Conservation (phyloP, 345 rosid species). For the Salix koriyanagi region DNA sequence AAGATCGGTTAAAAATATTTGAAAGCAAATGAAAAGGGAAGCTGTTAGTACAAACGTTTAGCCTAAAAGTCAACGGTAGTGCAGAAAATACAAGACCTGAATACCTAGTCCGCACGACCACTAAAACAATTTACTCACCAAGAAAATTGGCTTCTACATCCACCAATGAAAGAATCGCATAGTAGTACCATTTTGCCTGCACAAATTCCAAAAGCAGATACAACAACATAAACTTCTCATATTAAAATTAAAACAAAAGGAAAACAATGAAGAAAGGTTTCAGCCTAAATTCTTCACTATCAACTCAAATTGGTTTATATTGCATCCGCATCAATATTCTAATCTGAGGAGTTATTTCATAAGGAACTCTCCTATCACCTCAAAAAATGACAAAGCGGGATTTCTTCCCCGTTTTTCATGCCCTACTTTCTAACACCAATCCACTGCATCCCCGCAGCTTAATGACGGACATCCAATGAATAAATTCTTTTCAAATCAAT, state of each 20-base stretch:
- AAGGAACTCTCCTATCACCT: not conserved
- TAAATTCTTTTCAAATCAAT: not conserved
- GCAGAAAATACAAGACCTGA: not conserved
- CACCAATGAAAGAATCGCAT: conserved; percentile 61
- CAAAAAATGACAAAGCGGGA: not conserved
- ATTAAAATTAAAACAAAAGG: not conserved
- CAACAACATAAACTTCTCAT: not conserved
- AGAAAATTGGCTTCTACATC: conserved; percentile 92
- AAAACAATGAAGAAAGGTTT: not conserved
- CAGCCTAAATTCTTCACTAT: not conserved
- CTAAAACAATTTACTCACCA: conserved; percentile 43
- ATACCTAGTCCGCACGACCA: not conserved
- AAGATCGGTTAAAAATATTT: not conserved
- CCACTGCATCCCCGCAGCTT: not conserved
- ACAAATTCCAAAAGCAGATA: conserved; percentile 23
- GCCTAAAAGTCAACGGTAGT: not conserved
- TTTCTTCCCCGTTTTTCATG: not conserved
- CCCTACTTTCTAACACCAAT: not conserved
- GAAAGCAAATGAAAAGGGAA: not conserved
- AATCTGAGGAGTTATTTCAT: not conserved
- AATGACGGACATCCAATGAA: not conserved
- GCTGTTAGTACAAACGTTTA: not conserved
- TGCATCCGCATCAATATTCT: not conserved
- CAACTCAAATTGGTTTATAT: not conserved
- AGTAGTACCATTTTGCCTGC: conserved; percentile 89